phyloP scores from a whole-genome alignment of 1,284 basidiomycete genomes.

The Fomitopsis pinicola region DNA sequence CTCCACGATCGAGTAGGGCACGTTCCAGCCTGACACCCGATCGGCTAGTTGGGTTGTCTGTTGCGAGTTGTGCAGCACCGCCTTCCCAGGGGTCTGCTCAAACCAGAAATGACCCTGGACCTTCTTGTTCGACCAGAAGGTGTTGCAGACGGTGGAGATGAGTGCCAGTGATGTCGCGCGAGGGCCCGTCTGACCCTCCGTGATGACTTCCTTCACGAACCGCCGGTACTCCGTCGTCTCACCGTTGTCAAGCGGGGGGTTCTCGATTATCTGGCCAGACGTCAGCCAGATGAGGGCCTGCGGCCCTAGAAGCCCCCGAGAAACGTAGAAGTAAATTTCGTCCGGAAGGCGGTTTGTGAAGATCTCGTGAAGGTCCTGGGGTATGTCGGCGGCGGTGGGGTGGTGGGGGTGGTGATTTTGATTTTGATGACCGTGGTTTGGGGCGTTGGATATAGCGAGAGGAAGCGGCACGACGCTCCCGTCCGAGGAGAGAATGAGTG shows the following conservation, averaged over 20 bases:
- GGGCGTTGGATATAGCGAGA: conserved; percentile 59
- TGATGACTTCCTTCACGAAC: conserved; percentile 94
- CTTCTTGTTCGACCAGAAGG: conserved; percentile 76
- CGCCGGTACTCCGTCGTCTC: conserved; percentile 92
- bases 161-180: conserved; percentile 88
- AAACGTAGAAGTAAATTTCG: conserved; percentile 95
- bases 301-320: conserved; percentile 84
- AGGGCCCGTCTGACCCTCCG: conserved; percentile 88
- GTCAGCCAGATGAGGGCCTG: conserved; percentile 91
- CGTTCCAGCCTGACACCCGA: conserved; percentile 90
- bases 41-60: conserved; percentile 87
- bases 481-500: conserved; percentile 88
- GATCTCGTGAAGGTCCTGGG: conserved; percentile 89
- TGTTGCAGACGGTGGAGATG: conserved; percentile 72
- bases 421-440: conserved; percentile 44
- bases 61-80: conserved; percentile 70
- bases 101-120: conserved; percentile 79
- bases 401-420: conserved; percentile 51
- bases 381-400: conserved; percentile 83
- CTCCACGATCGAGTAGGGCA: conserved; percentile 83
- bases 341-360: conserved; percentile 95
- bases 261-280: conserved; percentile 80
- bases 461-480: conserved; percentile 88
- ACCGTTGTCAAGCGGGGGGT: conserved; percentile 90
- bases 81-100: conserved; percentile 46